Base-by-base conservation (phyloP, 1,284 basidiomycete genomes). In the Tranzscheliella williamsii region DNA sequence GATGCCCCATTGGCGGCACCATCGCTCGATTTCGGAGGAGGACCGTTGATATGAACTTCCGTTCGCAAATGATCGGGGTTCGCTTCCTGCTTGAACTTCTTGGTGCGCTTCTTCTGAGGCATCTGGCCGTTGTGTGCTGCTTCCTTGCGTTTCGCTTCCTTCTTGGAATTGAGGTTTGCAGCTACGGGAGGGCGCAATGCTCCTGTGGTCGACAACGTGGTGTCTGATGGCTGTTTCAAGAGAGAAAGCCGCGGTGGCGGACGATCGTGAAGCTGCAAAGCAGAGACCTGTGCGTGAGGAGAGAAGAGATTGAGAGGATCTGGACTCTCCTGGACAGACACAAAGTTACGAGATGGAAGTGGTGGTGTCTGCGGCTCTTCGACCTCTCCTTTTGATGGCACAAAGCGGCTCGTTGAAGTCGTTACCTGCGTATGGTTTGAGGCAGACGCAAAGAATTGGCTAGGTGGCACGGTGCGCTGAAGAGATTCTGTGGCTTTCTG, bases 301-400 rank as follows among this genome's bases (percentile, higher is more conserved):
- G 53, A 56, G 18, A 63, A 48, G 26, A 63, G 26, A 18, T 61
- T 65, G 47, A 65, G 56, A 2, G 62, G 62, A 42, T 65, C 62
- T 15, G 62, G 62, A 31, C 62, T 65, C 20, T 65, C 56, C 27
- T 61, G 57, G 4, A 55, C 47, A 0, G 47, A 24, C 27, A 55
- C 21, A 16, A 41, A 29, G 11, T 39, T 34, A 5, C 31, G 16
- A 5, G 18, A 3, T 1, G 39, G 37, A 21, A 30, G 48, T 22
- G 57, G 51, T 4, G 57, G 57, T 18, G 57, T 61, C 31, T 41
- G 42, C 5, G 47, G 57, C 43, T 51, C 57, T 23, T 43, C 41
- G 11, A 39, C 43, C 1, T 12, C 20, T 6, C 12, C 35, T 34
- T 21, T 21, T 22, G 35, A 16, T 18, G 7, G 35, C 35, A n/a